Base-by-base conservation (phyloP, 192 early-diverging fungal genomes). In the Oehlia diaphana region DNA sequence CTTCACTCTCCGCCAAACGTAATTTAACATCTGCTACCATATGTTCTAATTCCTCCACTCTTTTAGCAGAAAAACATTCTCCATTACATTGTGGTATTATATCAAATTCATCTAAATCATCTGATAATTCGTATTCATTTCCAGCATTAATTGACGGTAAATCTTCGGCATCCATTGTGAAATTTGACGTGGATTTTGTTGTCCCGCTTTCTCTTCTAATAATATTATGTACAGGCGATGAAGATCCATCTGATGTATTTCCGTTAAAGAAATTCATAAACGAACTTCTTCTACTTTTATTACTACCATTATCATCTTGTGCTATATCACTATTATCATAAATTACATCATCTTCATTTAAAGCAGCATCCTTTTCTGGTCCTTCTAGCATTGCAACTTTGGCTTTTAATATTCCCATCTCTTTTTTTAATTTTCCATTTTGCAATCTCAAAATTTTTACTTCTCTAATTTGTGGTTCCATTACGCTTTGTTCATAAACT, bases 1-100 rank as follows among this genome's bases (percentile, higher is more conserved):
- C 50, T 81, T 78, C 80, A 33, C 63, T 42, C 47, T 81, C 77
- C 1, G 64, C 80, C 37, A 81, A 37, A 16, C 70, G 66, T n/a
- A 78, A 21, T 53, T 80, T 80, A 26, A 74, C 58, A 12, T 65
- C 80, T 37, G 67, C 14, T 16, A 81, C 42, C 16, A 50, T 31
- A 9, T 75, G 63, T 37, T 83, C 82, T 47, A 80, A 53, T 9
- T 76, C 72, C 7, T 70, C 26, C 19, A 81, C 39, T n/a, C 80
- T 73, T 50, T 44, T 66, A 47, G 49, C 53, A 35, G 73, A 23
- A 31, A 50, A 37, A 44, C 76, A 81, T 7, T 72, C 58, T 12
- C 14, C 50, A 44, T 44, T 70, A 70, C 68, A 70, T 70, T 31
- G 16, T 33, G 65, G 14, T 28, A 67, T 33, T 33, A 67, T 67